Conservation (phyloP, 2,329 filamentous ascomycete species). For the Tolypocladium amazonense region DNA sequence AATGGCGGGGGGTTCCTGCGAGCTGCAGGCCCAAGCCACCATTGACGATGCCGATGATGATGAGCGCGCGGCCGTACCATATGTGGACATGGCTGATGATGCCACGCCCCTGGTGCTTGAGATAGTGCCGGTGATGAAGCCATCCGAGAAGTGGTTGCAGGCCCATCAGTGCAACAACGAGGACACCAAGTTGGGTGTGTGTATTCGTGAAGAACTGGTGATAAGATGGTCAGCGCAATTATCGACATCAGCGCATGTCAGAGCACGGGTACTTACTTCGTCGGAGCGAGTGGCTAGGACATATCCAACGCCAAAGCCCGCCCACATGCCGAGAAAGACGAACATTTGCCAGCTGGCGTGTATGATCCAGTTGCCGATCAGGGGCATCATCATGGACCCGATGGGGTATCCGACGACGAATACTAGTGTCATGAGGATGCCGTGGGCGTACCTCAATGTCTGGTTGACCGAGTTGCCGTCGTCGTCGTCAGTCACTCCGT, state of each 20-base stretch:
- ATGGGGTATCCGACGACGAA: constrained; percentile 50
- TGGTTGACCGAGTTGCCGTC: constrained; percentile 9
- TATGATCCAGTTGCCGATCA: constrained; percentile 45
- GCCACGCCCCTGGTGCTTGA: constrained; percentile 35
- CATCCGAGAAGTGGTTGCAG: constrained; percentile 49
- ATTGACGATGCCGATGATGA: constrained; percentile 50
- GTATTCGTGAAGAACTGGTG: constrained; percentile 39
- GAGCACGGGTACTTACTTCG: constrained; percentile 25
- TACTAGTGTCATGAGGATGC: constrained; percentile 49
- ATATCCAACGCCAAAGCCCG: constrained; percentile 47
- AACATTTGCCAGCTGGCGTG: constrained; percentile 47
- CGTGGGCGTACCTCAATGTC: constrained; percentile 34
- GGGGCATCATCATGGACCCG: constrained; percentile 49
- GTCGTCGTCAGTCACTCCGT: not conserved
- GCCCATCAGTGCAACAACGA: constrained; percentile 41
- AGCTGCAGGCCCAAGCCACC: constrained; percentile 51
- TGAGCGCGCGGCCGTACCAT: constrained; percentile 50
- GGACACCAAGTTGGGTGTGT: constrained; percentile 47
- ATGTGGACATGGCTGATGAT: constrained; percentile 46
- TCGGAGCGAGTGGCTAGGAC: constrained; percentile 28
- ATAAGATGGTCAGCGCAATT: constrained; percentile 7
- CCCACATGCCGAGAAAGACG: constrained; percentile 47
- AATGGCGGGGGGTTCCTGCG: constrained; percentile 25
- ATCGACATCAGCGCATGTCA: not conserved
- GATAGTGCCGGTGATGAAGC: constrained; percentile 45